These are phyloP conservation scores for Ophiostoma himal-ulmi DNA, from an alignment of 2,329 filamentous ascomycete genomes.

Conservation along the genomic window DNA sequence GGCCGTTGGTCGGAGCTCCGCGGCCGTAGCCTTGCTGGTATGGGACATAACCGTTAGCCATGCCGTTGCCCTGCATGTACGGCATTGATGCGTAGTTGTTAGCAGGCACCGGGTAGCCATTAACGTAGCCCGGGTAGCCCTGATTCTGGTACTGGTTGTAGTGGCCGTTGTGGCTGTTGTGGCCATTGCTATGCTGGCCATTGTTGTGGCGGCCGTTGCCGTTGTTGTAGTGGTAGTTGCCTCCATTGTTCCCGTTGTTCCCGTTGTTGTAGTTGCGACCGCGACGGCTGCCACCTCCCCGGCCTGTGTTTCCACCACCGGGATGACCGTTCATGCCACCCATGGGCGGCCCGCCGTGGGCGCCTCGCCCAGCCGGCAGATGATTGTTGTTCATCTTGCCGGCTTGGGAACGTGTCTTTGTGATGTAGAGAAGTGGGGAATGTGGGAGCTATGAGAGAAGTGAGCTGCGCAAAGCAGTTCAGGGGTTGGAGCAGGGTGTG, in stretches of 20 bases:
- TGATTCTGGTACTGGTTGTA: slow-evolving; percentile 35
- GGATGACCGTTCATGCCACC: slow-evolving; percentile 29
- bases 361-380: slow-evolving; percentile 66
- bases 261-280: slow-evolving; percentile 26
- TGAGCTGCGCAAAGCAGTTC: slow-evolving; percentile 4
- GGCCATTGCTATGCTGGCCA: slow-evolving; percentile 26
- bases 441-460: background rate
- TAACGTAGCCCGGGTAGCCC: slow-evolving; percentile 49
- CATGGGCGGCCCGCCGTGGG: slow-evolving; percentile 43
- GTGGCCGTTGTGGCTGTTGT: slow-evolving; percentile 32
- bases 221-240: slow-evolving; percentile 27
- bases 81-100: slow-evolving; percentile 49
- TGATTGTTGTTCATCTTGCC: slow-evolving; percentile 72
- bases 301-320: slow-evolving; percentile 28
- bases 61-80: slow-evolving; percentile 11
- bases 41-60: slow-evolving; percentile 39
- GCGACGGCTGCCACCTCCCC: slow-evolving; percentile 36
- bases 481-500: slow-evolving; percentile 18
- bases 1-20: slow-evolving; percentile 37
- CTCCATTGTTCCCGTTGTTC: background rate
- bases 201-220: slow-evolving; percentile 28
- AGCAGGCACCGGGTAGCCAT: slow-evolving; percentile 41
- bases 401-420: slow-evolving; percentile 45
- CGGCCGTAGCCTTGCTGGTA: slow-evolving; percentile 46
- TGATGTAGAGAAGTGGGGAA: background rate